Conservation (phyloP, 345 rosid species). For the Arabis alpina region DNA sequence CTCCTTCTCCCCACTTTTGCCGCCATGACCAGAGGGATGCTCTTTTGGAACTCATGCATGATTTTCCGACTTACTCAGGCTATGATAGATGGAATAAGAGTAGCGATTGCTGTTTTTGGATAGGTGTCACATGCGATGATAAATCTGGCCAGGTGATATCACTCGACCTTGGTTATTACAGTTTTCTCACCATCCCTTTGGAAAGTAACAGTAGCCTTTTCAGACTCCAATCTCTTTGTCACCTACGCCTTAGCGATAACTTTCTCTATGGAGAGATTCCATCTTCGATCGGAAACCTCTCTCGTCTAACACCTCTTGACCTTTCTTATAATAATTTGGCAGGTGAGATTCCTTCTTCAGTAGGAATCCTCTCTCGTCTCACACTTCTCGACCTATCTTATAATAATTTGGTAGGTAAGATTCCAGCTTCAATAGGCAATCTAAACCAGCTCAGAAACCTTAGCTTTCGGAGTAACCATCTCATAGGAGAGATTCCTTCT, state of each 20-base stretch:
- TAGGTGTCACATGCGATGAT: background rate
- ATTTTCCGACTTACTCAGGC: background rate
- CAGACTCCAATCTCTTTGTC: background rate
- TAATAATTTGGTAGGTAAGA: too few species aligned
- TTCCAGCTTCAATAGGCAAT: too few species aligned
- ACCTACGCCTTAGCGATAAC: background rate
- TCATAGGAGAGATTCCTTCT: conserved; percentile 12
- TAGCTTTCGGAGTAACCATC: background rate
- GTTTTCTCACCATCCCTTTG: background rate
- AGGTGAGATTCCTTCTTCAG: conserved; percentile 18
- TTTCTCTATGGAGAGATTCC: background rate
- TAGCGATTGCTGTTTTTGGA: conserved; percentile 1
- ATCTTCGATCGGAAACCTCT: background rate
- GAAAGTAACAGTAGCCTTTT: background rate
- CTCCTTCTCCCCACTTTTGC: background rate
- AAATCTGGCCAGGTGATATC: background rate
- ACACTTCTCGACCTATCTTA: background rate
- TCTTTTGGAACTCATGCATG: conserved; percentile 12
- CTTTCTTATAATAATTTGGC: background rate
- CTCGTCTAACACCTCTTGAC: background rate
- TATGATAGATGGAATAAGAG: background rate
- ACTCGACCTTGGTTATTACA: background rate
- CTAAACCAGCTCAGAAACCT: too few species aligned
- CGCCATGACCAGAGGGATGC: conserved; percentile 22
- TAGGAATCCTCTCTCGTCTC: conserved; percentile 30